Evolutionary conservation across 768 basidiomycete genomes (phyloP), one percentile per base, ranked within the genome.

Genomic region (Candolleomyces eurysporus): DNA sequence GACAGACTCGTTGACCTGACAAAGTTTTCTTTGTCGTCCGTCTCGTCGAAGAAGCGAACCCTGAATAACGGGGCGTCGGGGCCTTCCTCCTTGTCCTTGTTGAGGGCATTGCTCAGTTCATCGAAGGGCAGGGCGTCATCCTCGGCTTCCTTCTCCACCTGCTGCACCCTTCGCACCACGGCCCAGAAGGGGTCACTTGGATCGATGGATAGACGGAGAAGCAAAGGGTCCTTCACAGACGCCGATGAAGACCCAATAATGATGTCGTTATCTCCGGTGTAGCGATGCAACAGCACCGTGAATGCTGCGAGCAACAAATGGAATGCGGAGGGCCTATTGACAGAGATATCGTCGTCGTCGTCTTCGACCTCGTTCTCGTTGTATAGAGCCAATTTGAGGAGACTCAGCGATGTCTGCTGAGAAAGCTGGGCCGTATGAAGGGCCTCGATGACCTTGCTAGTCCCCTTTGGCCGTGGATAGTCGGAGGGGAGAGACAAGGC

Each of bases 21-120:
- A 68, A 93, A 95, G 61, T 82, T 82, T 60, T 87, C 89, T 52
- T 81, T 87, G 46, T 84, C 75, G 39, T 56, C 92, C 1, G 89
- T 95, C 72, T 91, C 92, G 69, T 98, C 95, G 72, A 97, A 94
- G 80, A 98, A 97, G n/a, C 95, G 88, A 46, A 97, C 94, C 55
- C 95, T 86, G 77, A 97, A 98, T 30, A 98, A 80, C 4, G 90
- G 90, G 21, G 79, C 82, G 43, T 85, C 83, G 13, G 79, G 66
- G 11, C 78, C 74, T 39, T 88, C 89, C 54, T 56, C 84, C 65
- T 84, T 88, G 67, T 81, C 83, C 67, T 84, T 84, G 58, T 80
- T 82, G 55, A 97, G 76, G 9, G 86, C 89, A 50, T 81, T 82
- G 17, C 89, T 80, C 60, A 98, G 82, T 1, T 78, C 73, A 64